phyloP scores from a whole-genome alignment of 768 basidiomycete species.

The Coprinopsis cinerea region DNA sequence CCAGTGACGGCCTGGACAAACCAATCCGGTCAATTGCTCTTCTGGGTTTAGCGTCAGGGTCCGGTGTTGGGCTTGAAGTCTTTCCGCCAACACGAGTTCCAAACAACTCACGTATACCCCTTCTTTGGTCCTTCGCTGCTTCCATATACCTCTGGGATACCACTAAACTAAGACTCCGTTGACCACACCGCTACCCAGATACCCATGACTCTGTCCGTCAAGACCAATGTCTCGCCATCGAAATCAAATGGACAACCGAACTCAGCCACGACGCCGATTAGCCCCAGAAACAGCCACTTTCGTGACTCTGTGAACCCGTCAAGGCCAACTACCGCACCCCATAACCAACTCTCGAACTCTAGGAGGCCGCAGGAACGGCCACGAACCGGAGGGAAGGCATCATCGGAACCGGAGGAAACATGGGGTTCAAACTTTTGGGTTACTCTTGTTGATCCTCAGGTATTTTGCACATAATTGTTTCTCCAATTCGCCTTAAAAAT shows the following conservation, averaged over 20 bases:
- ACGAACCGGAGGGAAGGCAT: neutral
- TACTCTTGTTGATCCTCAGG: conserved; percentile 87
- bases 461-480: conserved; percentile 29
- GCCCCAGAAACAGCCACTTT: neutral
- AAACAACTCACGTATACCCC: neutral
- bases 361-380: neutral
- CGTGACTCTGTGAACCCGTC: neutral
- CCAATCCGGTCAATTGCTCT: conserved; percentile 4
- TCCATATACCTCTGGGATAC: conserved; percentile 5
- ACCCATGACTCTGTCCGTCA: conserved; percentile 19
- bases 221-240: conserved; percentile 14
- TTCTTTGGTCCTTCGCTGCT: neutral
- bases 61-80: neutral
- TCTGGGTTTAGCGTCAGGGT: conserved; percentile 9
- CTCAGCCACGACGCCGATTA: conserved; percentile 15
- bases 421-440: conserved; percentile 97
- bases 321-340: conserved; percentile 2
- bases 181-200: neutral
- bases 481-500: conserved; percentile 3
- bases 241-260: conserved; percentile 11
- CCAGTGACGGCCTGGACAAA: neutral
- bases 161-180: neutral
- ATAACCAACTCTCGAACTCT: conserved; percentile 6
- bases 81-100: neutral
- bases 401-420: conserved; percentile 35